Evolutionary conservation across 192 early-diverging fungal species (phyloP), one percentile per base, ranked within the genome.

Genomic region (Coemansia sp.): DNA sequence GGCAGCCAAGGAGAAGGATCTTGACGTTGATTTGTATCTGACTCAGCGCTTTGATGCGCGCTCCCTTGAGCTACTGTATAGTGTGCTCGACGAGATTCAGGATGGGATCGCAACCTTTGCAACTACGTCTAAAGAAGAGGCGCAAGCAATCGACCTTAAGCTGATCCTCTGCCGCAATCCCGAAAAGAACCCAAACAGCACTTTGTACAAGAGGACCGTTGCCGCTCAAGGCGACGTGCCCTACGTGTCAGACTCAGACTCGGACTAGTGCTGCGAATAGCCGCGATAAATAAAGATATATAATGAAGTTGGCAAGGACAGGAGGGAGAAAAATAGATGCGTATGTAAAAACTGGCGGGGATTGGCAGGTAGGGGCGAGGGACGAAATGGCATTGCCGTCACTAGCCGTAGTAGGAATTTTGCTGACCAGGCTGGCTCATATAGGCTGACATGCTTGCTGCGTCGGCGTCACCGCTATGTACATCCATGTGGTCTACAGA

Each of bases 91-190:
- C 58, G 80, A 82, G 10, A 84, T 91, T 10, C 83, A 84, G 42
- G 67, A 77, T 3, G 65, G 64, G 0, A 65, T 91, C 48, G 66
- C 73, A 4, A 69, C 51, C 6, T 77, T 79, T 50, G 74, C 70
- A 14, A 55, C 59, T 2, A 82, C 77, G 20, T 57, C 76, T 3
- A 63, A 74, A 8, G 83, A 87, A 7, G 71, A 82, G 24, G 90
- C 86, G 3, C 83, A 73, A 60, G 74, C 71, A 18, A 88, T 90
- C 53, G 89, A 93, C 70, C 79, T 77, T 43, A 76, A 85, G 14
- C 70, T 93, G 2, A 87, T 82, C 36, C 69, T 82, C 18, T 91
- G 89, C 61, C 83, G 83, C 59, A 91, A 93, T 63, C 91, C 91
- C 9, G 90, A 86, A 63, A 90, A 88, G 63, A 89, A 91, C 53